phyloP scores from a whole-genome alignment of 352 stramenopile genomes.

The Phytophthora palmivora region DNA sequence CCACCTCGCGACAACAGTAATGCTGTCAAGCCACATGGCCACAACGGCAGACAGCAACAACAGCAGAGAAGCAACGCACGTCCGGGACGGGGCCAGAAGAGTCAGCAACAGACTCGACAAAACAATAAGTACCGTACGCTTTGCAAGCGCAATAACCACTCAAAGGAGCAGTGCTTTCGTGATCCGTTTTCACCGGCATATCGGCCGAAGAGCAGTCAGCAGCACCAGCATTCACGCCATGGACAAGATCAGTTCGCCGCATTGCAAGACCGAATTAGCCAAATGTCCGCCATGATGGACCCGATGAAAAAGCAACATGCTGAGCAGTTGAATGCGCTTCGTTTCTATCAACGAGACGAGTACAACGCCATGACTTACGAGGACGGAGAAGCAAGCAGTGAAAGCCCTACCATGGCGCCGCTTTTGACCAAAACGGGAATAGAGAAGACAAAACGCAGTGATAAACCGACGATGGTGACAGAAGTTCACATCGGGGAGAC shows the following conservation, averaged over 20 bases:
- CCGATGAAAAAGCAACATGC: conserved; percentile 7
- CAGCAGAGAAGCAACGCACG: background rate
- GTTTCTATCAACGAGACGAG: conserved; percentile 3
- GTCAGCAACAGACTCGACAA: background rate
- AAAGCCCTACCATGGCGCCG: background rate
- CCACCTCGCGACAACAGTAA: background rate
- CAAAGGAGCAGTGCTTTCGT: background rate
- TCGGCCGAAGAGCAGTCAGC: background rate
- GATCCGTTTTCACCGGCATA: background rate
- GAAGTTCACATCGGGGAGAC: background rate
- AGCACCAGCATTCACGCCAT: background rate
- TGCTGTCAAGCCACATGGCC: background rate
- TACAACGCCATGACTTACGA: background rate
- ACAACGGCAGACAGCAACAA: background rate
- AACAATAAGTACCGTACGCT: background rate
- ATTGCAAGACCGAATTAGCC: conserved; percentile 4
- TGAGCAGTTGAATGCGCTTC: conserved; percentile 5
- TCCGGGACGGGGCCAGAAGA: background rate
- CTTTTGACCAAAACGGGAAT: background rate
- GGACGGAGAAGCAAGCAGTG: background rate
- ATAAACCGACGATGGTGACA: conserved; percentile 1
- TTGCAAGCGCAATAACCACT: background rate
- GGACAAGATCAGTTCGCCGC: conserved; percentile 1
- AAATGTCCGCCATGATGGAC: conserved; percentile 18
- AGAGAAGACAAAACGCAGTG: background rate